Percentiles rank a stretch among this genome's conserved stretches.
These are phyloP conservation scores for Wickerhamiella sorbophila DNA, from an alignment of 805 yeast genomes.

Conservation along the genomic window DNA sequence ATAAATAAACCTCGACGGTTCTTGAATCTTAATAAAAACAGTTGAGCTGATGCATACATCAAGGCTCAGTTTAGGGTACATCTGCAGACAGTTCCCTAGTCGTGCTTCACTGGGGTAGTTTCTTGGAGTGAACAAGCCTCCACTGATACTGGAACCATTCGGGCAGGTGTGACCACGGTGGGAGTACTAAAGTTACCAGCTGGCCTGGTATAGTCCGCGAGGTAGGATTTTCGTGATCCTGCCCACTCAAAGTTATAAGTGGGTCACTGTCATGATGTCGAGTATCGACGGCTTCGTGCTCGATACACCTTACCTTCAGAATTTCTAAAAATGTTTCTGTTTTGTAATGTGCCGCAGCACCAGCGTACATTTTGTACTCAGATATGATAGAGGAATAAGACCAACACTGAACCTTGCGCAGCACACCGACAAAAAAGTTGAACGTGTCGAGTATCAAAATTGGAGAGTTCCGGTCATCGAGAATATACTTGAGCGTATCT, in stretches of 20 bases:
- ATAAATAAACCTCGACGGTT: too few relatives aligned
- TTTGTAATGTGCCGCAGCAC: slow-evolving; percentile 57
- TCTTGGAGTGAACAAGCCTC: background rate
- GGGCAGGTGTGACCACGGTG: background rate
- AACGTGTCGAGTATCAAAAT: slow-evolving; percentile 66
- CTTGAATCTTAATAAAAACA: too few relatives aligned
- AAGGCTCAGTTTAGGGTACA: too few relatives aligned
- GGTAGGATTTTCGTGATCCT: background rate
- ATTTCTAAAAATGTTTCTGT: slow-evolving; percentile 76
- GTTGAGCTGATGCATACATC: too few relatives aligned
- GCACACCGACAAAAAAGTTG: slow-evolving; percentile 62
- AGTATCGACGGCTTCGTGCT: background rate
- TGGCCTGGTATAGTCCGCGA: background rate
- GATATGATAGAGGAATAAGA: slow-evolving; percentile 67
- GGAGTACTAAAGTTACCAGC: background rate
- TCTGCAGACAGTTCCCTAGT: too few relatives aligned
- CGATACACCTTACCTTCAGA: slow-evolving; percentile 34
- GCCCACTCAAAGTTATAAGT: background rate
- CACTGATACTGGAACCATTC: background rate
- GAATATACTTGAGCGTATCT: slow-evolving; percentile 47
- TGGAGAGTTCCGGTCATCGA: slow-evolving; percentile 52
- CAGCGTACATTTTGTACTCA: slow-evolving; percentile 69
- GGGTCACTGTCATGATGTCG: background rate
- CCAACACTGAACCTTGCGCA: slow-evolving; percentile 82
- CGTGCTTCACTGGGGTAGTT: too few relatives aligned